Conservation (phyloP, 768 basidiomycete species). For the Lentinula edodes region DNA sequence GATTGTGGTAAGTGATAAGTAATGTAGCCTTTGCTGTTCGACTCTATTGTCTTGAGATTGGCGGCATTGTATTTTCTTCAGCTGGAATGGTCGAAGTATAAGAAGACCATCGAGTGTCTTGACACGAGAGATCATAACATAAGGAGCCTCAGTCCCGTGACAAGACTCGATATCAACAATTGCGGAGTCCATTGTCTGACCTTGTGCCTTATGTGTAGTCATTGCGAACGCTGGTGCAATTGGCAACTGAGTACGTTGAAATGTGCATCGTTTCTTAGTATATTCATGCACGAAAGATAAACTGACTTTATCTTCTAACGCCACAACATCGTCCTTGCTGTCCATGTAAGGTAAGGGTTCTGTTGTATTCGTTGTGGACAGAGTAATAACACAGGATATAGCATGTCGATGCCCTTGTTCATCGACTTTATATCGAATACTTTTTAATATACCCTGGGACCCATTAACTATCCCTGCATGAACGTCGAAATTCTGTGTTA, state of each 20-base stretch:
- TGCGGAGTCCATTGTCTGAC: not conserved
- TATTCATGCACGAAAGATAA: conserved; percentile 8
- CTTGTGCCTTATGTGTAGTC: conserved; percentile 1
- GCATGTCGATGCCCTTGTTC: conserved; percentile 11
- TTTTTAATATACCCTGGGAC: conserved; percentile 8
- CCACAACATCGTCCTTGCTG: conserved; percentile 5
- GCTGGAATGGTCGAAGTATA: not conserved
- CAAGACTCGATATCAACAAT: not conserved
- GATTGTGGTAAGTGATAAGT: too few relatives aligned
- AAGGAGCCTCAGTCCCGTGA: not conserved
- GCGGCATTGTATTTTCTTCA: not conserved
- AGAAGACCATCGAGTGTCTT: not conserved
- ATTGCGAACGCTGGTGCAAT: not conserved
- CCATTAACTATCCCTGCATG: conserved; percentile 22
- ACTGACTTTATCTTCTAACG: conserved; percentile 8
- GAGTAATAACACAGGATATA: conserved; percentile 15
- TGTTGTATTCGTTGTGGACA: not conserved
- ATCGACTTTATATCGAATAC: conserved; percentile 13
- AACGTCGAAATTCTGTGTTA: conserved; percentile 22
- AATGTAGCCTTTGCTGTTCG: too few relatives aligned
- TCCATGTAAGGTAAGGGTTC: conserved; percentile 9
- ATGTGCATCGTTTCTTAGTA: not conserved
- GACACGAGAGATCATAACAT: not conserved
- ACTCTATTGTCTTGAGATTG: not conserved
- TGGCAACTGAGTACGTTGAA: not conserved